Conservation (phyloP, 2,329 filamentous ascomycete species). For the Plectosphaerella cucumerina region DNA sequence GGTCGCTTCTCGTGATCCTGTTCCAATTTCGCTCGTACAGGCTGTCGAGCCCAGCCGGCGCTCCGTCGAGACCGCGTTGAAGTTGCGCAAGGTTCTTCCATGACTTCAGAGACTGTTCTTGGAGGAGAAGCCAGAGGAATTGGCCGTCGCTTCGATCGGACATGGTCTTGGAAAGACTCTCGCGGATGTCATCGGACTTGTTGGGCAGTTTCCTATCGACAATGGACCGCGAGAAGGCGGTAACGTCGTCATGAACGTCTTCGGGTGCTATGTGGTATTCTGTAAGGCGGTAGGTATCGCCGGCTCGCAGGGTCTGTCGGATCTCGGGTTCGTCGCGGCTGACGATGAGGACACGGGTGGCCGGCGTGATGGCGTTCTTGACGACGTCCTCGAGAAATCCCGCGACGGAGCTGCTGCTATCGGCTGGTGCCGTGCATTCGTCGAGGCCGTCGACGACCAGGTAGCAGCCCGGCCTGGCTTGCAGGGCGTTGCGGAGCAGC, state of each 20-base stretch:
- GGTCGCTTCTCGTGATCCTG: slow-evolving; percentile 12
- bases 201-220: slow-evolving; percentile 21
- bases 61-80: too few species aligned
- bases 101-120: too few species aligned
- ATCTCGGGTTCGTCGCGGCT: slow-evolving; percentile 23
- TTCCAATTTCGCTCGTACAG: slow-evolving; percentile 26
- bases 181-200: slow-evolving; percentile 14
- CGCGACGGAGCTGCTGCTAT: neutral
- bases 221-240: slow-evolving; percentile 17
- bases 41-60: slow-evolving; percentile 11
- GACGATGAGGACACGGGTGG: slow-evolving; percentile 15
- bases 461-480: slow-evolving; percentile 9
- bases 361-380: neutral
- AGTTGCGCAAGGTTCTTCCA: too few species aligned
- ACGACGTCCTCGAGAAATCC: slow-evolving; percentile 14
- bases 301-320: slow-evolving; percentile 10
- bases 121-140: neutral
- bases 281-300: neutral
- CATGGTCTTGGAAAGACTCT: slow-evolving; percentile 17
- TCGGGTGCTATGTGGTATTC: slow-evolving; percentile 14
- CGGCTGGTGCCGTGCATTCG: slow-evolving; percentile 19
- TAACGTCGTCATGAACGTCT: slow-evolving; percentile 19
- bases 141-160: slow-evolving; percentile 19
- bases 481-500: slow-evolving; percentile 13
- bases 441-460: slow-evolving; percentile 29